phyloP scores from a whole-genome alignment of 768 basidiomycete genomes.

The Pleurotus ostreatus region DNA sequence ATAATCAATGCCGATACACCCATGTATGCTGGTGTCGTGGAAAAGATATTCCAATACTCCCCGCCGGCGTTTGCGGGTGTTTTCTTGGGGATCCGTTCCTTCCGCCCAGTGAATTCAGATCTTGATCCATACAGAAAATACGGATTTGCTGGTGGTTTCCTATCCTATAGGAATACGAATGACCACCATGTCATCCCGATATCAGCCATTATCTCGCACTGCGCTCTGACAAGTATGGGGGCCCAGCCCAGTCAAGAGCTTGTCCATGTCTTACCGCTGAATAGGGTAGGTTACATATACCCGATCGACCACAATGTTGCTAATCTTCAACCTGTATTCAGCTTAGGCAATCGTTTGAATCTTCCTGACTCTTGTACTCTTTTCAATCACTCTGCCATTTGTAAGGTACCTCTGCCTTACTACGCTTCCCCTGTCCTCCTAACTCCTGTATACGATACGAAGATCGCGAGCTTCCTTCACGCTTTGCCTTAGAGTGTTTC shows the following conservation, averaged over 20 bases:
- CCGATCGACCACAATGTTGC: too few relatives aligned
- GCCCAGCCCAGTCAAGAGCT: not conserved
- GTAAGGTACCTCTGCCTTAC: too few relatives aligned
- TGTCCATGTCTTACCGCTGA: slow-evolving; percentile 1
- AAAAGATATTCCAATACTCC: slow-evolving; percentile 9
- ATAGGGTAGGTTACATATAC: not conserved
- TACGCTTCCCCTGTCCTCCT: too few relatives aligned
- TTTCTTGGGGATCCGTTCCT: slow-evolving; percentile 6
- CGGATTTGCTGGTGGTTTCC: slow-evolving; percentile 12
- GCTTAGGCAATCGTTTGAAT: too few relatives aligned
- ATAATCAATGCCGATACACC: not conserved
- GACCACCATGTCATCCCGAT: slow-evolving; percentile 2
- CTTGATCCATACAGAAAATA: slow-evolving; percentile 12
- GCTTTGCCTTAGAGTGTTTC: too few relatives aligned
- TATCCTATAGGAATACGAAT: not conserved
- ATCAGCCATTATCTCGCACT: slow-evolving; percentile 10
- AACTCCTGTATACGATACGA: too few relatives aligned
- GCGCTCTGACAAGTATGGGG: slow-evolving; percentile 7
- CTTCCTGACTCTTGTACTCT: too few relatives aligned
- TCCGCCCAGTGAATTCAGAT: not conserved
- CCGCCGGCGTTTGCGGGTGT: not conserved
- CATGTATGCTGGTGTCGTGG: not conserved
- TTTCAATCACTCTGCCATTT: too few relatives aligned
- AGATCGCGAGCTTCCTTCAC: too few relatives aligned
- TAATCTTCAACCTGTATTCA: too few relatives aligned